Evolutionary conservation across 1,139 yeast species (phyloP).

Genomic region (Protomyces gravidus): DNA sequence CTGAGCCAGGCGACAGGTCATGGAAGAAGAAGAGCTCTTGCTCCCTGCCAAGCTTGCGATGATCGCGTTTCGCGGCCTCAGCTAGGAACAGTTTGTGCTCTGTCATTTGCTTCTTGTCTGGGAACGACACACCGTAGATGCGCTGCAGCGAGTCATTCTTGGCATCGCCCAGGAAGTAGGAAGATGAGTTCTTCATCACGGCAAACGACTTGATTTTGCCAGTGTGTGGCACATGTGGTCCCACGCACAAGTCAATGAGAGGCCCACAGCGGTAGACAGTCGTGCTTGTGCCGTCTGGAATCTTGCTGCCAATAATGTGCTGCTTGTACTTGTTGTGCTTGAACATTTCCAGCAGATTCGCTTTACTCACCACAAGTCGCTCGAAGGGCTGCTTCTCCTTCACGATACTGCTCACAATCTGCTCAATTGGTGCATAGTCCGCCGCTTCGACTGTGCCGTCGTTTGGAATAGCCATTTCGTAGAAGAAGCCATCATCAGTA

Average conservation of each 20-base stretch:
- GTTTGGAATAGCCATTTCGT: slow-evolving; percentile 80
- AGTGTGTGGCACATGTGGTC: slow-evolving; percentile 98
- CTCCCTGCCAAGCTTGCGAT: slow-evolving; percentile 91
- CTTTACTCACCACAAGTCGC: slow-evolving; percentile 88
- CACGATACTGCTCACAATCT: slow-evolving; percentile 82
- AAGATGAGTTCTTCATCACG: slow-evolving; percentile 89
- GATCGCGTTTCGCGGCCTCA: slow-evolving; percentile 97
- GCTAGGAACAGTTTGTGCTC: slow-evolving; percentile 91
- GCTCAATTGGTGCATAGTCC: slow-evolving; percentile 81
- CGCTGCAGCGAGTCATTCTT: slow-evolving; percentile 93
- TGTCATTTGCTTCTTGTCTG: slow-evolving; percentile 94
- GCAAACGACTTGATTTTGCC: slow-evolving; percentile 94
- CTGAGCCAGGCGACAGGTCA: slow-evolving; percentile 93
- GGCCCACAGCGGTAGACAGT: slow-evolving; percentile 99
- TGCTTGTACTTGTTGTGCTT: slow-evolving; percentile 93
- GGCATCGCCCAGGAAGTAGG: slow-evolving; percentile 93
- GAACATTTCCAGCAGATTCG: slow-evolving; percentile 87
- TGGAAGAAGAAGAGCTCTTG: slow-evolving; percentile 94
- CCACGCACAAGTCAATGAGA: slow-evolving; percentile 92
- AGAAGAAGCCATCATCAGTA: slow-evolving; percentile 95
- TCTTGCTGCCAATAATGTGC: slow-evolving; percentile 75
- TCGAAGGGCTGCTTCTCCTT: slow-evolving; percentile 96
- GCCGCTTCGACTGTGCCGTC: slow-evolving; percentile 64
- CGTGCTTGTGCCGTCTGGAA: slow-evolving; percentile 93
- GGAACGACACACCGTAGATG: slow-evolving; percentile 97